A percentile compares a stretch with the other conserved stretches of the same genome.
phyloP scores from a whole-genome alignment of 2,329 filamentous ascomycete species.

The Colletotrichum limetticola region DNA sequence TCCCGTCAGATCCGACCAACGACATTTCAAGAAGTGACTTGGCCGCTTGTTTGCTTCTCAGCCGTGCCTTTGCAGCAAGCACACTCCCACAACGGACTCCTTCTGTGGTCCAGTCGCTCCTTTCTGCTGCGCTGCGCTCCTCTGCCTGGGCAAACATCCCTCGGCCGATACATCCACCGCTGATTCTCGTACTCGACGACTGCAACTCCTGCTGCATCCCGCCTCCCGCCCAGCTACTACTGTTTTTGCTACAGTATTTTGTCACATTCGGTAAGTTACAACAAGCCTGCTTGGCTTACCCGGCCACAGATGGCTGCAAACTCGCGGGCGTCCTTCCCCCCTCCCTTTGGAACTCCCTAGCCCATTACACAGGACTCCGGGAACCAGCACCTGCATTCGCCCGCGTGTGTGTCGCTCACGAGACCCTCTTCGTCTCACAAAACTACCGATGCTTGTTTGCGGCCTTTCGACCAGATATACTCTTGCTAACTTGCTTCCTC shows the following conservation, averaged over 20 bases:
- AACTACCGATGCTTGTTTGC: constrained; percentile 23
- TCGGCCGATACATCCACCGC: not conserved
- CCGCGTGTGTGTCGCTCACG: constrained; percentile 33
- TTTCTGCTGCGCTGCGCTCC: constrained; percentile 13
- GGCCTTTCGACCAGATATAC: constrained; percentile 26
- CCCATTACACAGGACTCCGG: constrained; percentile 18
- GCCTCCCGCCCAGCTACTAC: not conserved
- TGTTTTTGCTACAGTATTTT: not conserved
- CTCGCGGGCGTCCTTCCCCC: not conserved
- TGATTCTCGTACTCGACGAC: constrained; percentile 23
- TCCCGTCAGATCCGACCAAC: constrained; percentile 3
- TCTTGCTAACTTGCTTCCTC: constrained; percentile 27
- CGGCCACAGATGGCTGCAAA: not conserved
- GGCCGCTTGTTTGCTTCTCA: constrained; percentile 27
- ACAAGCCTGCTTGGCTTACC: constrained; percentile 6
- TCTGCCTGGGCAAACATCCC: constrained; percentile 26
- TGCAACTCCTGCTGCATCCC: constrained; percentile 21
- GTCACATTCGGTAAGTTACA: constrained; percentile 26
- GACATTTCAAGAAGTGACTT: constrained; percentile 14
- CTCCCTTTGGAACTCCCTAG: not conserved
- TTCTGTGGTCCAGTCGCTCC: constrained; percentile 33
- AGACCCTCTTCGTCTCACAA: constrained; percentile 27
- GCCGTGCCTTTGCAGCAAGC: constrained; percentile 29
- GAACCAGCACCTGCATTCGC: constrained; percentile 22
- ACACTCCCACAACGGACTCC: constrained; percentile 27